Percentiles rank a stretch among this genome's conserved stretches.
phyloP scores from a whole-genome alignment of 805 yeast species.

The Limtongia smithiae region DNA sequence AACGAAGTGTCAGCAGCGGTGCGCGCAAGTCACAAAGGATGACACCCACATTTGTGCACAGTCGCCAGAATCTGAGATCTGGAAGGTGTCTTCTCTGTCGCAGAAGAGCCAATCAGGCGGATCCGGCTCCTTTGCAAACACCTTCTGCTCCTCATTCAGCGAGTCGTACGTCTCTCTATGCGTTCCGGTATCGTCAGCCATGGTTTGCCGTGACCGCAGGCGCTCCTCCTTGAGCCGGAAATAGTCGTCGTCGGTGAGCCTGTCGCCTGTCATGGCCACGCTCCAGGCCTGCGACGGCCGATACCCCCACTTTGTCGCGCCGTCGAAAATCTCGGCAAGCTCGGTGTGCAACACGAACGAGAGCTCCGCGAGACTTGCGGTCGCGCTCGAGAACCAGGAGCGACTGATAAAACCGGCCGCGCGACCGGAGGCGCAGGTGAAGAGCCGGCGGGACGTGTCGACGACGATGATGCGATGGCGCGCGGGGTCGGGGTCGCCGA shows the following conservation, averaged over 20 bases:
- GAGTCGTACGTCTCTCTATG: not conserved
- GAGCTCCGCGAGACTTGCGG: constrained; percentile 26
- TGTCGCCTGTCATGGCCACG: not conserved
- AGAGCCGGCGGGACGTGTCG: constrained; percentile 24
- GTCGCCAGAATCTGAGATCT: constrained; percentile 22
- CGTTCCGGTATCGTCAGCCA: not conserved
- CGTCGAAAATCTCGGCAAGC: constrained; percentile 22
- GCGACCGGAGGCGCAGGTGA: constrained; percentile 29
- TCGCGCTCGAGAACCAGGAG: constrained; percentile 23
- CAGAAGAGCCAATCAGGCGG: constrained; percentile 27
- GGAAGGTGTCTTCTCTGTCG: constrained; percentile 16
- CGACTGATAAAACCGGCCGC: constrained; percentile 28
- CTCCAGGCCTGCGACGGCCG: constrained; percentile 29
- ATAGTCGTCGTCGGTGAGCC: constrained; percentile 8
- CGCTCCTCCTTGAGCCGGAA: constrained; percentile 2
- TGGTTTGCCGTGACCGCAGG: not conserved
- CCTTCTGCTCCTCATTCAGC: constrained; percentile 11
- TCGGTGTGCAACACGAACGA: constrained; percentile 26
- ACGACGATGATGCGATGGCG: constrained; percentile 21
- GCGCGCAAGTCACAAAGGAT: not conserved
- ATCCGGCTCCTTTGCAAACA: constrained; percentile 10
- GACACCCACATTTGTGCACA: constrained; percentile 24
- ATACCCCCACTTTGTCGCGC: constrained; percentile 26
- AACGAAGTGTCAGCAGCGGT: not conserved
- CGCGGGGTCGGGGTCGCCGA: constrained; percentile 1